A percentile compares a stretch with the other conserved stretches of the same genome.
These are phyloP conservation scores for Arthrobotrys sphaeroides DNA, from an alignment of 2,329 filamentous ascomycete genomes.

Conservation along the genomic window DNA sequence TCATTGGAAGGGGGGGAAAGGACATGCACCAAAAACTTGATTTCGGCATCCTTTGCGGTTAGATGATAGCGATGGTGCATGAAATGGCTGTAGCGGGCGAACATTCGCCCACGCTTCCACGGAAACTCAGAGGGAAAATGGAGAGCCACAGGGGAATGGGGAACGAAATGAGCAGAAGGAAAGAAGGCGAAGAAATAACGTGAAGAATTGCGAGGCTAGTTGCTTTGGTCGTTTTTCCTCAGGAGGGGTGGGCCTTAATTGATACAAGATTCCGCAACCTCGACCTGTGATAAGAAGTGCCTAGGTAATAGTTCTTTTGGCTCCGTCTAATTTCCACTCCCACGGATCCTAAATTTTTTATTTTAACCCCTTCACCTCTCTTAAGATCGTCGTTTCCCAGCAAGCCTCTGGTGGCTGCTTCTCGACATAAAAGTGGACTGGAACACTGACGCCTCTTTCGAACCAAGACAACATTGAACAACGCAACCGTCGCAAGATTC, in stretches of 20 bases:
- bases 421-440: not conserved
- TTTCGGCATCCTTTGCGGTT: not conserved
- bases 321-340: not conserved
- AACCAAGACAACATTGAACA: not conserved
- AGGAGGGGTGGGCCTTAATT: not conserved
- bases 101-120: slow-evolving; percentile 5
- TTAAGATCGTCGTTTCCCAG: not conserved
- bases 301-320: too few relatives aligned
- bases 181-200: slow-evolving; percentile 8
- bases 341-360: not conserved
- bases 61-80: not conserved
- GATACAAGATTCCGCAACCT: slow-evolving; percentile 14
- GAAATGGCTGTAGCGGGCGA: not conserved
- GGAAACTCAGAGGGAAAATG: not conserved
- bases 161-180: not conserved
- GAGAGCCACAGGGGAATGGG: not conserved
- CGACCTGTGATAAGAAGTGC: not conserved
- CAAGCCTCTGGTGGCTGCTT: slow-evolving; percentile 4
- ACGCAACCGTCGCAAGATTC: slow-evolving; percentile 43
- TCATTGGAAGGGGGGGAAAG: too few relatives aligned
- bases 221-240: not conserved
- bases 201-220: not conserved
- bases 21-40: not conserved
- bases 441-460: not conserved
- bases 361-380: not conserved